Base-by-base conservation (phyloP, 2,329 filamentous ascomycete genomes). In the Exophiala sideris region DNA sequence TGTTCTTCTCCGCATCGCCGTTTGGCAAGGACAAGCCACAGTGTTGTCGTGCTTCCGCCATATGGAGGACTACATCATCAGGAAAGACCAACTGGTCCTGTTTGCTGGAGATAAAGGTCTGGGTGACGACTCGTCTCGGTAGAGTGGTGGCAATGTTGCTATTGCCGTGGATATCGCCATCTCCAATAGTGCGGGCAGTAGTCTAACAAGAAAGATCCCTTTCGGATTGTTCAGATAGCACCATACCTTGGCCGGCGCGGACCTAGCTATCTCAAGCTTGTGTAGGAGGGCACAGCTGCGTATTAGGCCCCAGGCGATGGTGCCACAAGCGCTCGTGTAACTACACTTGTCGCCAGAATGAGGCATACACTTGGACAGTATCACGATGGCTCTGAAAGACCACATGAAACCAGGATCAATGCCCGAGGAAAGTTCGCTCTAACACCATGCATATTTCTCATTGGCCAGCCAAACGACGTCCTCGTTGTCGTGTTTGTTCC, bases 101-200 rank as follows among this genome's bases (percentile, higher is more conserved):
- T 32, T 70, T 68, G 8, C 76, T 74, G 56, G 80, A 83, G n/a
- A 82, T 56, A 57, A 82, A 84, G 20, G 73, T 68, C 33, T 80
- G 70, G 11, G 73, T 67, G 3, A 68, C 65, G 34, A 12, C 16
- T 48, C 45, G 9, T 36, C 33, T 24, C 2, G 16, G 5, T 9
- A 11, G n/a, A 12, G 2, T 45, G 33, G 33, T n/a, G 8, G n/a
- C 33, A n/a, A 35, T 35, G 9, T 35, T 35, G 33, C 8, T 35
- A 35, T 35, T 21, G 40, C 21, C 16, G 24, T 42, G 16, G n/a
- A 21, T 3, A 10, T 12, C 24, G 33, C 36, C 38, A 77, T 68
- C 56, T 73, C 56, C 68, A 35, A 67, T n/a, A n/a, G n/a, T n/a
- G n/a, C n/a, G n/a, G n/a, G n/a, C n/a, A n/a, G n/a, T n/a, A n/a